A percentile compares a stretch with the other conserved stretches of the same genome.
Evolutionary conservation across 2,329 filamentous ascomycete genomes (phyloP).

Genomic region (Metarhizium anisopliae): DNA sequence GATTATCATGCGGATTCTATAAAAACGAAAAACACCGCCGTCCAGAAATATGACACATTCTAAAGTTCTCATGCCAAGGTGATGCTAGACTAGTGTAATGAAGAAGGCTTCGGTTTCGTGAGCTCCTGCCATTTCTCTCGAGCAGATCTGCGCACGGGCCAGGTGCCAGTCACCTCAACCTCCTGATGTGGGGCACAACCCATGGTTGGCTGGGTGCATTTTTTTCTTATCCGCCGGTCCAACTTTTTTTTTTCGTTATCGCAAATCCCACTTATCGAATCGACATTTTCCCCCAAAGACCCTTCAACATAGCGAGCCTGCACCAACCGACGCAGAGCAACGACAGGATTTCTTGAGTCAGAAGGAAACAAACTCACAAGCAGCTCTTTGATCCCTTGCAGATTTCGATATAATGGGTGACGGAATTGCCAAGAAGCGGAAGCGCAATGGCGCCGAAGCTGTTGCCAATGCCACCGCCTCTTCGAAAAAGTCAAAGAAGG

Average conservation of each 20-base stretch:
- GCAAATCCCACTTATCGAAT: slow-evolving; percentile 3
- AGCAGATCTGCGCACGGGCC: neutral
- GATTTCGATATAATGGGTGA: slow-evolving; percentile 21
- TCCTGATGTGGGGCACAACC: slow-evolving; percentile 1
- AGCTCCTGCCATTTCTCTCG: neutral
- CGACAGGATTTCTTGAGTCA: neutral
- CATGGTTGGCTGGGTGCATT: slow-evolving; percentile 3
- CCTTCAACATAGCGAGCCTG: neutral
- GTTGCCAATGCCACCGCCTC: slow-evolving; percentile 11
- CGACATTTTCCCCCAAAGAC: neutral
- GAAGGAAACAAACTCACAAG: neutral
- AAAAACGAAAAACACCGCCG: neutral
- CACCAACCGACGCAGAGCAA: neutral
- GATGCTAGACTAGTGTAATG: neutral
- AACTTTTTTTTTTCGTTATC: slow-evolving; percentile 9
- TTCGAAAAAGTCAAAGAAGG: slow-evolving; percentile 33
- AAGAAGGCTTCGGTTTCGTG: neutral
- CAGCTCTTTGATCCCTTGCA: neutral
- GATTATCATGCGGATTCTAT: neutral
- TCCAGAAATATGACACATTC: no score
- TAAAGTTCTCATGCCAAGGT: no score
- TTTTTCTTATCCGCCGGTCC: slow-evolving; percentile 11
- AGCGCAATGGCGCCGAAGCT: slow-evolving; percentile 26
- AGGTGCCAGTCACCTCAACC: neutral
- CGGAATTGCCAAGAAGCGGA: slow-evolving; percentile 35